Percentiles rank a stretch among this genome's conserved stretches.
Evolutionary conservation across 179 eudicot genomes (phyloP).

Genomic region (Patellifolia procumbens): DNA sequence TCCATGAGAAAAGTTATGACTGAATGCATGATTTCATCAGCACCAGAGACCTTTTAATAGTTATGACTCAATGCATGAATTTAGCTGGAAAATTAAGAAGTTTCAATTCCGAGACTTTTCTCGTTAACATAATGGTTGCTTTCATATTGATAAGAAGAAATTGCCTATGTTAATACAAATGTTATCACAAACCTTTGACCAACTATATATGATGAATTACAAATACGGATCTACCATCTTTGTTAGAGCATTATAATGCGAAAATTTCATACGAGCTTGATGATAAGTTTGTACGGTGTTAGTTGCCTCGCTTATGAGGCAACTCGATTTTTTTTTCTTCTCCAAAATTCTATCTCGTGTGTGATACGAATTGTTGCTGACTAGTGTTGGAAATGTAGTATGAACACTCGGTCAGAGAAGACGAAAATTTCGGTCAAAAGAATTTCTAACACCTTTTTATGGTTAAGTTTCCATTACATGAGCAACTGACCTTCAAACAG

Average conservation of each 20-base stretch:
- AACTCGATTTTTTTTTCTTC: too few relatives aligned
- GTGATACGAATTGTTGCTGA: too few relatives aligned
- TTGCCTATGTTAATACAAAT: too few relatives aligned
- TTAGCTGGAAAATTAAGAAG: neutral
- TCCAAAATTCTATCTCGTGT: too few relatives aligned
- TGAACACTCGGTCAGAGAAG: neutral
- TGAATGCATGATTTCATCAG: neutral
- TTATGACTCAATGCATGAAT: neutral
- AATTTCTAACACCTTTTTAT: neutral
- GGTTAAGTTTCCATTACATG: too few relatives aligned
- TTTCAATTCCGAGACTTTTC: neutral
- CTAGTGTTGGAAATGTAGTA: neutral
- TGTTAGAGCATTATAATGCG: too few relatives aligned
- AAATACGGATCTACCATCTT: too few relatives aligned
- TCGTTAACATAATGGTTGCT: neutral
- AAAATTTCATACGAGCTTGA: too few relatives aligned
- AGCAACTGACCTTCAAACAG: constrained; percentile 4
- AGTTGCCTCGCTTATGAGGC: too few relatives aligned
- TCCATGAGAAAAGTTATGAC: neutral
- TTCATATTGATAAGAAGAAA: neutral
- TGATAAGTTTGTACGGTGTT: too few relatives aligned
- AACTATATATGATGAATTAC: too few relatives aligned
- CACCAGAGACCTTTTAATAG: neutral
- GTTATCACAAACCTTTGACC: too few relatives aligned
- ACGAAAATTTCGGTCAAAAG: neutral